Evolutionary conservation across 768 basidiomycete genomes (phyloP), one percentile per base, ranked within the genome.

Genomic region (Coprinellus aureogranulatus): DNA sequence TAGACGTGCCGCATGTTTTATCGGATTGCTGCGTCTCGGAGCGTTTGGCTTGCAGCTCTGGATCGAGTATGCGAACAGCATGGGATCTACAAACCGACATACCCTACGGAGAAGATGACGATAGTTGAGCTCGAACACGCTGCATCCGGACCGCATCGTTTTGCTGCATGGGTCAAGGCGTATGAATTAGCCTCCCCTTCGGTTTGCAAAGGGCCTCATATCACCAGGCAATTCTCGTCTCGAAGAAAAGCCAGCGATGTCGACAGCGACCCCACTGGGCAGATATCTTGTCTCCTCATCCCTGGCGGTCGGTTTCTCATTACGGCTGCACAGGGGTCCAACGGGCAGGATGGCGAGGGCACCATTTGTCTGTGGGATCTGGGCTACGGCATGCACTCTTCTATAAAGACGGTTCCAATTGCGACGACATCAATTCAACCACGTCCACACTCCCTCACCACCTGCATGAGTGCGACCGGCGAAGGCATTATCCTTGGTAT

Each of bases 1-100:
- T 42, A 72, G 71, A 65, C 61, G n/a, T 70, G 65, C 42, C 67
- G 62, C 53, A 28, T 45, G 2, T 34, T 72, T n/a, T 46, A 58
- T 30, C 30, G 45, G 2, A 62, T 62, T 11, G 67, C 69, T 10
- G 22, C 16, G 5, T 62, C 65, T 22, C 62, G 64, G 6, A 67
- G 60, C 23, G 67, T 71, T 3, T 72, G 71, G 71, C 57, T 72
- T 11, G 59, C 61, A 23, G 67, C 67, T 26, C 54, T 70, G 2
- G 63, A 63, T 6, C 62, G 59, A 41, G 51, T 67, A 2, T 48
- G 46, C 46, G 46, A 48, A 26, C 22, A 28, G 14, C 25, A 48
- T 25, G 23, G 46, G 18, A 55, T 68, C 8, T 67, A 62, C 41
- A 37, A 49, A 4, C 61, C 59, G 10, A 64, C 70, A 2, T 72